Base-by-base conservation (phyloP, 2,329 filamentous ascomycete species). In the Paraconiothyrium sp. region DNA sequence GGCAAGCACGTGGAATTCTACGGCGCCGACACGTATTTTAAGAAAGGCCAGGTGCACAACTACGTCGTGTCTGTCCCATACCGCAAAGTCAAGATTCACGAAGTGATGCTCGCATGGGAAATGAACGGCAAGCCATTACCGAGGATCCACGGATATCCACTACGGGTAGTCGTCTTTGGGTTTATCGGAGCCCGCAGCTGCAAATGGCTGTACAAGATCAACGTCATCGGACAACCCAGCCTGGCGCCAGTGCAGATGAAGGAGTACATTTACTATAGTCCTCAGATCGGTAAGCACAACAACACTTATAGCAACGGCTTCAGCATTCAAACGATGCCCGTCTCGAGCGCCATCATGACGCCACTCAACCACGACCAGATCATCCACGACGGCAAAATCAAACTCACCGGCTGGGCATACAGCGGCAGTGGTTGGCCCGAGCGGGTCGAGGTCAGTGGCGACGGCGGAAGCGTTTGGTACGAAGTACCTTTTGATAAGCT, bases 1-100 rank as follows among this genome's bases (percentile, higher is more conserved):
- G 88, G 82, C 0, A 85, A 87, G 60, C 88, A 92, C 64, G 75
- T 92, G 13, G 89, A 92, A 66, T 84, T 92, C 52, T 88, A 86
- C 60, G 90, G 90, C 0, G 89, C 88, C 0, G 90, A 92, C 60
- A 90, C 89, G 0, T 92, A 92, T 70, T 90, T 92, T 81, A 92
- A 92, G 74, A 86, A 88, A 54, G 83, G 84, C 16, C 78, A 89
- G 48, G 82, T 85, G 0, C 86, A 85, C 78, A 92, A 92, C 74
- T 92, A 92, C 67, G 81, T 85, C 22, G 88, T 91, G 51, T 87
- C 83, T 14, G 87, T 92, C 0, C 90, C 90, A 0, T 89, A 84
- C 80, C 84, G 84, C 7, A 92, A 92, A 75, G 89, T 91, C 50
- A 89, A 88, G 66, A 78, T 82, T 9, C 85, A 90, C 64, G 88